Percentiles rank a stretch among this genome's conserved stretches.
Conservation (phyloP, 208 protist genomes). For the Leishmania major region DNA sequence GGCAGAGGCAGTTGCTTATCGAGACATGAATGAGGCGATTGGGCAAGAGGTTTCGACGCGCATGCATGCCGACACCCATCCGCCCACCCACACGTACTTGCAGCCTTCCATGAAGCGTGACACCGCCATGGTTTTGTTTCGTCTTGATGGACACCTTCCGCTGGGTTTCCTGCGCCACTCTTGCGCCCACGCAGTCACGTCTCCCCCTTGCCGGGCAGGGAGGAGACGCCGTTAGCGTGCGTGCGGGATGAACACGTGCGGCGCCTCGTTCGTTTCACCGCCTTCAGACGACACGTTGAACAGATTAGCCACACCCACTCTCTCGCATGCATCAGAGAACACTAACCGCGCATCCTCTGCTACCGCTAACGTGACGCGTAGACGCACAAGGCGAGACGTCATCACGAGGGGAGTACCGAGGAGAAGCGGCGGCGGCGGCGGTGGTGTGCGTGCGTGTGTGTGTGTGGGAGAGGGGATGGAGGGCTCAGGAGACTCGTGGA, state of each 20-base stretch:
- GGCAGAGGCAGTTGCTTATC: not conserved
- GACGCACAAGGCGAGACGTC: not conserved
- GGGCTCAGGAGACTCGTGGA: too few species aligned
- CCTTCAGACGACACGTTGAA: too few species aligned
- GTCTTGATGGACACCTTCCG: not conserved
- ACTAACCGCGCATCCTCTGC: not conserved
- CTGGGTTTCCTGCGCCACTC: too few species aligned
- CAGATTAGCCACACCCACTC: not conserved
- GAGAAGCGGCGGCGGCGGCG: not conserved
- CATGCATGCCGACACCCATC: not conserved
- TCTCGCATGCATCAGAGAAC: not conserved
- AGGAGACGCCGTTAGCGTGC: not conserved
- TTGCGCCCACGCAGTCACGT: too few species aligned
- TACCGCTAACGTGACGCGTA: not conserved
- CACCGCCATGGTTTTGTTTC: not conserved
- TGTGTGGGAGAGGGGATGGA: not conserved
- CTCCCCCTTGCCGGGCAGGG: too few species aligned
- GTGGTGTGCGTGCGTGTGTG: not conserved
- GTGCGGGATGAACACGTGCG: not conserved
- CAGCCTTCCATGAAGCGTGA: not conserved
- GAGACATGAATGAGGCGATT: not conserved
- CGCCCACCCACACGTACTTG: not conserved
- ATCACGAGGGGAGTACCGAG: too few species aligned
- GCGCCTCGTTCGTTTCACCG: too few species aligned
- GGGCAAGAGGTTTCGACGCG: not conserved